Evolutionary conservation across 2,329 filamentous ascomycete genomes (phyloP).

Genomic region (Pseudogymnoascus sp.): DNA sequence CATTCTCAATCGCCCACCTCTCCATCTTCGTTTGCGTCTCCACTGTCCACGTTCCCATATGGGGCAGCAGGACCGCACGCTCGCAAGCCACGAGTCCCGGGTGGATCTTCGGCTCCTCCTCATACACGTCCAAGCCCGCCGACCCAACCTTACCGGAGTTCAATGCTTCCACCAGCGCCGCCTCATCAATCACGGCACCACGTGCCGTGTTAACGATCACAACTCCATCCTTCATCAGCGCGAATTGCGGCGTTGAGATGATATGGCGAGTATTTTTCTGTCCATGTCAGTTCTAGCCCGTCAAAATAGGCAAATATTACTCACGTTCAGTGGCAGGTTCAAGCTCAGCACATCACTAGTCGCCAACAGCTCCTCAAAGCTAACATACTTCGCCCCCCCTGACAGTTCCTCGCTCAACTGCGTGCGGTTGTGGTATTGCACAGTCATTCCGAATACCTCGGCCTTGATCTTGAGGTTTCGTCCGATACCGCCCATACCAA

Average conservation of each 20-base stretch:
- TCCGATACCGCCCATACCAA: slow-evolving; percentile 84
- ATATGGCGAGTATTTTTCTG: slow-evolving; percentile 63
- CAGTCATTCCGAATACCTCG: slow-evolving; percentile 66
- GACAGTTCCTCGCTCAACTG: slow-evolving; percentile 49
- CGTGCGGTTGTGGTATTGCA: slow-evolving; percentile 68
- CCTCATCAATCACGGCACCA: slow-evolving; percentile 76
- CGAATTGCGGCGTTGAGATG: slow-evolving; percentile 64
- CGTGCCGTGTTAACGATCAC: slow-evolving; percentile 78
- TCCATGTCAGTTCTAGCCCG: not conserved
- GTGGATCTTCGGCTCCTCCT: slow-evolving; percentile 72
- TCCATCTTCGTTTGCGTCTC: slow-evolving; percentile 64
- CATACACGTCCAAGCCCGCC: slow-evolving; percentile 73
- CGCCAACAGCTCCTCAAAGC: slow-evolving; percentile 64
- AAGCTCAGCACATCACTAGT: slow-evolving; percentile 71
- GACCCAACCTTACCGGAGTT: slow-evolving; percentile 62
- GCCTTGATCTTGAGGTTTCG: slow-evolving; percentile 69
- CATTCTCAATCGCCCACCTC: slow-evolving; percentile 66
- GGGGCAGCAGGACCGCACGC: slow-evolving; percentile 68
- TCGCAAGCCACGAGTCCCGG: slow-evolving; percentile 64
- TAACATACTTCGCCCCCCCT: slow-evolving; percentile 56
- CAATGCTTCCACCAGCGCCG: slow-evolving; percentile 67
- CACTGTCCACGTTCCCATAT: slow-evolving; percentile 78
- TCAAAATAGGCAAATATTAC: slow-evolving; percentile 26
- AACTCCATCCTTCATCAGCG: slow-evolving; percentile 69
- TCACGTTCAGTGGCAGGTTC: slow-evolving; percentile 74